Conservation (phyloP, 2,329 filamentous ascomycete species). For the Knufia fluminis region DNA sequence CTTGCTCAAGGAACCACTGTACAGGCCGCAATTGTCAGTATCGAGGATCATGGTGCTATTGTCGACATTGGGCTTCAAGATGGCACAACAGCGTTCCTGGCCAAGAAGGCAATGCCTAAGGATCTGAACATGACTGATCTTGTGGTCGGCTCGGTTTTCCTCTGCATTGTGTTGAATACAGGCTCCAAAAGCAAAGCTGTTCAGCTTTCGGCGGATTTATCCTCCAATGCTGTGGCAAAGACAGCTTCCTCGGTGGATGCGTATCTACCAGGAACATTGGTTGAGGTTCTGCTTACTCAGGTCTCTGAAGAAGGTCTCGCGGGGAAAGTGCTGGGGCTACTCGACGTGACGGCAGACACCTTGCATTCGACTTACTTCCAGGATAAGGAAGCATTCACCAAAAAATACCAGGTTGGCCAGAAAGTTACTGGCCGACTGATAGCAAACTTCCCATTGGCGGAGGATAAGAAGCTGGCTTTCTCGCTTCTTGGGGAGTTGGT, state of each 20-base stretch:
- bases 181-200: conserved; percentile 71
- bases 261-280: conserved; percentile 84
- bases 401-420: conserved; percentile 69
- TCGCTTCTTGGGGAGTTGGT: conserved; percentile 80
- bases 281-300: conserved; percentile 74
- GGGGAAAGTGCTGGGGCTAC: conserved; percentile 83
- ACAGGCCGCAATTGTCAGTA: conserved; percentile 79
- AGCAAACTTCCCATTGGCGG: conserved; percentile 72
- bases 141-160: conserved; percentile 72
- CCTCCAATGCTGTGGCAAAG: conserved; percentile 44
- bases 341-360: conserved; percentile 83
- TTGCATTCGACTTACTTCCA: conserved; percentile 75
- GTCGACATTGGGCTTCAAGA: conserved; percentile 78
- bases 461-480: conserved; percentile 74
- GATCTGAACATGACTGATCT: conserved; percentile 57
- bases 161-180: conserved; percentile 71
- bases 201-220: conserved; percentile 67
- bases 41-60: conserved; percentile 91
- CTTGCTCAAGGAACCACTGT: conserved; percentile 67
- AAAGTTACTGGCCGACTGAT: conserved; percentile 81
- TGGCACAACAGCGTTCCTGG: conserved; percentile 70
- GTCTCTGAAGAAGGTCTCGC: conserved; percentile 64
- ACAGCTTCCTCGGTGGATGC: conserved; percentile 80
- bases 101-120: conserved; percentile 68
- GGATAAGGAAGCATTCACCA: conserved; percentile 53